Base-by-base conservation (phyloP, 345 rosid genomes). In the Tarenaya hassleriana region DNA sequence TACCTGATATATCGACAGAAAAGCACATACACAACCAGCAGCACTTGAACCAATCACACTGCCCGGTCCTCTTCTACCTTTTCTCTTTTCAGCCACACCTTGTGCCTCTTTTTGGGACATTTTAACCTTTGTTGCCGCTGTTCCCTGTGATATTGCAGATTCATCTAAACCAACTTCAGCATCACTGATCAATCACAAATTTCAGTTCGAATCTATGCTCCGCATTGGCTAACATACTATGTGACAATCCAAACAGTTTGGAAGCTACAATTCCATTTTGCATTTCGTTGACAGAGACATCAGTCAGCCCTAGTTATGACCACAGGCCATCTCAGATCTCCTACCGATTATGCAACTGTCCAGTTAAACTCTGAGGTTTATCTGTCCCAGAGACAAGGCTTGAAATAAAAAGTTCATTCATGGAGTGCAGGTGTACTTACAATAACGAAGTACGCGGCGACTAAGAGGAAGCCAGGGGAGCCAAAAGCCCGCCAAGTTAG, bases 41-140 rank as follows among this genome's bases (percentile, higher is more conserved):
- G 95, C 84, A 73, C 98, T 92, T 51, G 98, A 92, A 64, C 98
- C 98, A 72, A 92, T 77, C 44, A 92, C 98, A 58, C 97, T 92
- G 10, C 91, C 81, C 1, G 96, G 96, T 63, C 97, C 98, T 50
- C 98, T 73, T 67, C 98, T 79, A 39, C 98, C 98, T 56, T 75
- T 92, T 76, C 64, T 77, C 79, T 85, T 92, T 81, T 92, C 97
- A 0, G 98, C 98, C 27, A 92, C 86, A 1, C 97, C 97, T 54
- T 76, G 84, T 7, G 98, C 86, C 70, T 88, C 98, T 83, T 92
- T 92, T 47, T 92, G 84, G 5, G 97, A 73, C 95, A 92, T 84
- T 69, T 88, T 92, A 32, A 81, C 95, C 63, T 92, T 92, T 13
- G 98, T 92, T 14, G 74, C 98, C 4, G 77, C 95, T 46, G 98